Evolutionary conservation across 2,329 filamentous ascomycete genomes (phyloP).

Genomic region (Lasiodiplodia sp.): DNA sequence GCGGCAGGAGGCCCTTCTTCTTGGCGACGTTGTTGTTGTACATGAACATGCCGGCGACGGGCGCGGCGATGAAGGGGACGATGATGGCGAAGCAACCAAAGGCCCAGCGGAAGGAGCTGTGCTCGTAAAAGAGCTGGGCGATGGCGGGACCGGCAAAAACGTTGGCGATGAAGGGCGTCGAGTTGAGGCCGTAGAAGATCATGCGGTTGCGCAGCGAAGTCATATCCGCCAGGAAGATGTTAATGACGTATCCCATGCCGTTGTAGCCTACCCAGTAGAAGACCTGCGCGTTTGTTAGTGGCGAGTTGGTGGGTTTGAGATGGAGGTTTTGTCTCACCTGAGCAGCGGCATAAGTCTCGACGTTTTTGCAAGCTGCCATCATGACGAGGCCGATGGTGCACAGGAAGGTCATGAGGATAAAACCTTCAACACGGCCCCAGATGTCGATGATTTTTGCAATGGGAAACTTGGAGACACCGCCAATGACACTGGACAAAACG

Average conservation of each 20-base stretch:
- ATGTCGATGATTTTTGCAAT: slow-evolving; percentile 72
- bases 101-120: slow-evolving; percentile 69
- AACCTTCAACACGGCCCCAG: slow-evolving; percentile 71
- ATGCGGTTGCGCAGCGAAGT: slow-evolving; percentile 70
- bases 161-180: slow-evolving; percentile 43
- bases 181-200: slow-evolving; percentile 63
- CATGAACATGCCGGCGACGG: slow-evolving; percentile 66
- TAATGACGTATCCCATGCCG: slow-evolving; percentile 65
- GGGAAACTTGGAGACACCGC: slow-evolving; percentile 68
- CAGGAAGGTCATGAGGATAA: slow-evolving; percentile 61
- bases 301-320: background rate
- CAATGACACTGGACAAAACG: slow-evolving; percentile 63
- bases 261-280: slow-evolving; percentile 62
- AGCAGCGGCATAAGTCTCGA: slow-evolving; percentile 66
- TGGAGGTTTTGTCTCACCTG: slow-evolving; percentile 43
- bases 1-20: slow-evolving; percentile 55
- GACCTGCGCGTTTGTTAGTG: slow-evolving; percentile 51
- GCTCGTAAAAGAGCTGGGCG: slow-evolving; percentile 54
- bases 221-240: slow-evolving; percentile 70
- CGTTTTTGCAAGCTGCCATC: slow-evolving; percentile 66
- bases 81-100: slow-evolving; percentile 73
- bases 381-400: slow-evolving; percentile 62
- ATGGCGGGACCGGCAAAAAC: slow-evolving; percentile 42
- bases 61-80: slow-evolving; percentile 65
- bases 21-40: slow-evolving; percentile 65